Percentiles rank a stretch among this genome's conserved stretches.
Evolutionary conservation across 2,329 filamentous ascomycete species (phyloP).

Genomic region (Cercospora zeina): DNA sequence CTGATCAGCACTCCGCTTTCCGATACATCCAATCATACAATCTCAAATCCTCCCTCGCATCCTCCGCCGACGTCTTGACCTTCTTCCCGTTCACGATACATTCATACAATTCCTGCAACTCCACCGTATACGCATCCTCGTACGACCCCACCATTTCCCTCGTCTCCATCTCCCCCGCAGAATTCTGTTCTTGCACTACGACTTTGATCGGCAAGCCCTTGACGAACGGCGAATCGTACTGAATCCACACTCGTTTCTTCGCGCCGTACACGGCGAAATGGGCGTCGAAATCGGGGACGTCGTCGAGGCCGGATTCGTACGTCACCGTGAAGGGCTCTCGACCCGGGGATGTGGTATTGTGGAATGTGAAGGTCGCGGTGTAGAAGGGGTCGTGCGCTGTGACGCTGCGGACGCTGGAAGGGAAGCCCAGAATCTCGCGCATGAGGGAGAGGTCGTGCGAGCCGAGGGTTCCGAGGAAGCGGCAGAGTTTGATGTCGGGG

Average conservation of each 20-base stretch:
- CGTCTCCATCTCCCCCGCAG: constrained; percentile 37
- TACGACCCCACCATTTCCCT: constrained; percentile 48
- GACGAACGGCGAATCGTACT: constrained; percentile 61
- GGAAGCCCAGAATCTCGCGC: constrained; percentile 56
- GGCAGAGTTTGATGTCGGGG: constrained; percentile 41
- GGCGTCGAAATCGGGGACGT: constrained; percentile 56
- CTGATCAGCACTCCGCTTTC: constrained; percentile 22
- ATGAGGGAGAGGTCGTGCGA: constrained; percentile 58
- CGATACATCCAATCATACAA: constrained; percentile 38
- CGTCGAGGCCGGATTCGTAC: constrained; percentile 59
- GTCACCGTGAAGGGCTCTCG: constrained; percentile 51
- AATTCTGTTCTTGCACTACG: constrained; percentile 48
- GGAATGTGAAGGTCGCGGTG: constrained; percentile 50
- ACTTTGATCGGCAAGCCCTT: constrained; percentile 57
- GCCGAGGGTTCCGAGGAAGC: constrained; percentile 53
- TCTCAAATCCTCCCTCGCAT: constrained; percentile 47
- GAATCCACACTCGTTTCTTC: constrained; percentile 56
- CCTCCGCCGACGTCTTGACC: constrained; percentile 46
- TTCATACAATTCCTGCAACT: constrained; percentile 46
- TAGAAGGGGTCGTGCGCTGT: constrained; percentile 43
- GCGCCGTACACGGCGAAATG: constrained; percentile 55
- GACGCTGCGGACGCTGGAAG: constrained; percentile 50
- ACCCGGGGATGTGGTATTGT: constrained; percentile 28
- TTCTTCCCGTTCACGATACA: constrained; percentile 43
- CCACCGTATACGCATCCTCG: constrained; percentile 49